phyloP scores from a whole-genome alignment of 345 rosid genomes.

The Rhodamnia rubescens region DNA sequence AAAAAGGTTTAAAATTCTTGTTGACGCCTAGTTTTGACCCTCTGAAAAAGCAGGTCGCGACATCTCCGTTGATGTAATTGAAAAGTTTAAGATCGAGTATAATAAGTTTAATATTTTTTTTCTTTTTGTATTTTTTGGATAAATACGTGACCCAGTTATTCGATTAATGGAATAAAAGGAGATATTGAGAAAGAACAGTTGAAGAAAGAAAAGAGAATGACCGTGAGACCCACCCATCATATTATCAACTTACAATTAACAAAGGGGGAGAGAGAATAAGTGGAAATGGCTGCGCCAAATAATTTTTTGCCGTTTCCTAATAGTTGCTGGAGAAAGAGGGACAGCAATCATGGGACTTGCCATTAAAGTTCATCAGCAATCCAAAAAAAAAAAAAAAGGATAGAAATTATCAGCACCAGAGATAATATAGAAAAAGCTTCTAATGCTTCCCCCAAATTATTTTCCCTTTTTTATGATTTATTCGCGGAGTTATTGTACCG shows the following conservation, averaged over 20 bases:
- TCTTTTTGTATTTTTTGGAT: too few species aligned
- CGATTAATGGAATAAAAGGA: background rate
- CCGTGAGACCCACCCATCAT: background rate
- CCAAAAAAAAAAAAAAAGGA: background rate
- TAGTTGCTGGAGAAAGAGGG: background rate
- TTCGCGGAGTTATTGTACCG: background rate
- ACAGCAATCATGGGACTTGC: background rate
- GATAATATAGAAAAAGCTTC: background rate
- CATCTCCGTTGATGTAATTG: too few species aligned
- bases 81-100: too few species aligned
- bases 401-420: background rate
- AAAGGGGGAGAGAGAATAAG: background rate
- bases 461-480: background rate
- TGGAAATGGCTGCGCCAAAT: constrained; percentile 3
- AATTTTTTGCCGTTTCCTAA: background rate
- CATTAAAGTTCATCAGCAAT: background rate
- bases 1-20: too few species aligned
- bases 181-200: background rate
- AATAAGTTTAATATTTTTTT: too few species aligned
- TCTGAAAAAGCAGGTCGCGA: too few species aligned
- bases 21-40: too few species aligned
- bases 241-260: background rate
- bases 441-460: background rate
- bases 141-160: background rate
- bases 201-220: background rate